Base-by-base conservation (phyloP, 148 eudicot genomes). In the Amaranthus hypochondriacus region DNA sequence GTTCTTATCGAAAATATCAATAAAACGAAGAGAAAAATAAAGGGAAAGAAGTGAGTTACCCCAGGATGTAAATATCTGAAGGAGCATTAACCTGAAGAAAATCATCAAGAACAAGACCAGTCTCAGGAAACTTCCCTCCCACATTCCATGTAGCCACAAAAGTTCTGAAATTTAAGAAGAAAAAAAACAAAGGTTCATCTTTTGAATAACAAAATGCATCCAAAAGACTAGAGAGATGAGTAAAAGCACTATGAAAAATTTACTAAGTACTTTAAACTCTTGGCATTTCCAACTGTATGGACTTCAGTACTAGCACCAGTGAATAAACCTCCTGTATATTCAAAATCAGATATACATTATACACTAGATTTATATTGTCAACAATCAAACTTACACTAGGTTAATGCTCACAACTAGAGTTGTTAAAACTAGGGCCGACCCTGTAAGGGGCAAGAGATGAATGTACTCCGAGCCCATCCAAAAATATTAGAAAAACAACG, bases 101-200 rank as follows among this genome's bases (percentile, higher is more conserved):
- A 72, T 86, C 85, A 21, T 89, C 86, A 21, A 89, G 88, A 73
- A 81, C 81, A 68, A 87, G 86, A 48, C 76, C 81, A 73, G 39
- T 73, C 6, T 76, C 78, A 44, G 94, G 94, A 61, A 82, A 74
- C 77, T 84, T 83, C 43, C 95, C 95, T 59, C 88, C 91, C 1
- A 90, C 88, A 74, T 90, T 90, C 90, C 94, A 89, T 6, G 94
- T 89, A 47, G 86, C 89, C 51, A 86, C 84, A 71, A 86, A 86
- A 67, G 86, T 78, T 75, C 94, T 89, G 67, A 59, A 44, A 3
- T 28, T 14, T 48, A 9, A n/a, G 8, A 9, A 28, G 51, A 72
- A 62, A 8, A 7, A 69, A 48, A 62, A 60, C 7, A 14, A 28
- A 28, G 46, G 7, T 11, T 46, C 15, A n/a, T 28, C 39, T 28